Conservation (phyloP, 805 yeast genomes). For the Zygosaccharomyces gambellarensis region DNA sequence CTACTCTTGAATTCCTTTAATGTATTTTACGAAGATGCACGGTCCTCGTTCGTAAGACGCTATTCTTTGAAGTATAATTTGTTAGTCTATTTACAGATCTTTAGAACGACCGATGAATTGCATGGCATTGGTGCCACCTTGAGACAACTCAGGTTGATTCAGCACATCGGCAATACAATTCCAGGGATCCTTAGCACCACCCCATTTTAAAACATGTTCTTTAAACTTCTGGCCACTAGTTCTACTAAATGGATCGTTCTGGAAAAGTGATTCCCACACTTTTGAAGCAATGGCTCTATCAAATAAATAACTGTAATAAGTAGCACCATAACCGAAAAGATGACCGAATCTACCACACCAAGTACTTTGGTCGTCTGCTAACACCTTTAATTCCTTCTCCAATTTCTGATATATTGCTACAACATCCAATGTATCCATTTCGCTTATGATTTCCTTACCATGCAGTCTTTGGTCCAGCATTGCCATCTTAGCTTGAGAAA, state of each 20-base stretch:
- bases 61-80: too few relatives aligned
- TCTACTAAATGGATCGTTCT: constrained; percentile 61
- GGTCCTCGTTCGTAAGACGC: too few relatives aligned
- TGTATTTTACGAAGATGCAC: background rate
- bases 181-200: constrained; percentile 92
- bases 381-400: constrained; percentile 54
- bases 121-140: constrained; percentile 75
- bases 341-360: constrained; percentile 97
- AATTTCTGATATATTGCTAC: constrained; percentile 60
- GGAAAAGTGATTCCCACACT: constrained; percentile 73
- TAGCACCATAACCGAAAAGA: constrained; percentile 86
- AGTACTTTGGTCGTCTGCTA: constrained; percentile 63
- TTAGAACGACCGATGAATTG: constrained; percentile 39
- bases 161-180: constrained; percentile 73
- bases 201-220: constrained; percentile 76
- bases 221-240: constrained; percentile 73
- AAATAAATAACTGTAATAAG: constrained; percentile 84
- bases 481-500: constrained; percentile 87
- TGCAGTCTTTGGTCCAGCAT: constrained; percentile 80
- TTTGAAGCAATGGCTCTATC: constrained; percentile 90
- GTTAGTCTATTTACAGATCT: constrained; percentile 11
- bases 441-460: constrained; percentile 33
- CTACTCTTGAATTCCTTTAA: background rate
- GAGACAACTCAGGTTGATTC: constrained; percentile 52
- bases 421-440: constrained; percentile 46